These are phyloP conservation scores for Pichia ethanolica DNA, from an alignment of 805 yeast species.

Conservation along the genomic window DNA sequence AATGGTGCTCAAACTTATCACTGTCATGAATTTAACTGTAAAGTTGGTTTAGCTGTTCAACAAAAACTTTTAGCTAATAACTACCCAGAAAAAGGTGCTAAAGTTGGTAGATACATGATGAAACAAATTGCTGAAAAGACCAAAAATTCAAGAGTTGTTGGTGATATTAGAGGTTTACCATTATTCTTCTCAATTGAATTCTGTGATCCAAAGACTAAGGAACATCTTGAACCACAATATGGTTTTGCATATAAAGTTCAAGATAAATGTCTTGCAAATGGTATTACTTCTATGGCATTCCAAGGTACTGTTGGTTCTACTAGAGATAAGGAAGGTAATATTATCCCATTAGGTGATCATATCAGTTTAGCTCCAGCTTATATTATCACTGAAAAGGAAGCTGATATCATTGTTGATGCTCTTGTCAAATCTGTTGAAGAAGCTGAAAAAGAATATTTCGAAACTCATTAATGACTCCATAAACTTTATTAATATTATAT, in stretches of 20 bases:
- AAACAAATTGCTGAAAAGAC: constrained; percentile 26
- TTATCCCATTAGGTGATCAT: constrained; percentile 20
- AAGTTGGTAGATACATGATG: constrained; percentile 39
- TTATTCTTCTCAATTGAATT: constrained; percentile 49
- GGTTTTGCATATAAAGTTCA: constrained; percentile 26
- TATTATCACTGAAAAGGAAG: constrained; percentile 33
- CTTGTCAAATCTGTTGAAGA: constrained; percentile 15
- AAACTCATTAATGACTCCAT: background rate
- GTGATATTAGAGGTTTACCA: constrained; percentile 49
- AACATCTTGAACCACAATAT: constrained; percentile 33
- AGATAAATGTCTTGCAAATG: constrained; percentile 31
- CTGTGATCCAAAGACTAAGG: constrained; percentile 39
- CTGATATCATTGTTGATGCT: constrained; percentile 30
- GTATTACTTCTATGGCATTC: constrained; percentile 35
- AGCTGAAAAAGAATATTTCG: constrained; percentile 14
- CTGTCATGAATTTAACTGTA: constrained; percentile 40
- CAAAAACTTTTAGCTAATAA: constrained; percentile 27
- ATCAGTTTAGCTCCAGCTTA: constrained; percentile 40
- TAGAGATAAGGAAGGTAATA: constrained; percentile 28
- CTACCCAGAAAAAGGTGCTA: constrained; percentile 33
- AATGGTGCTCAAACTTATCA: constrained; percentile 47
- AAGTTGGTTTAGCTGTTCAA: constrained; percentile 41
- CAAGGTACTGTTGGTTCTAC: constrained; percentile 35
- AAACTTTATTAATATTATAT: background rate
- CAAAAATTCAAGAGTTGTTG: constrained; percentile 30